Conservation (phyloP, 192 early-diverging fungal species). For the Haplosporangium gracile region DNA sequence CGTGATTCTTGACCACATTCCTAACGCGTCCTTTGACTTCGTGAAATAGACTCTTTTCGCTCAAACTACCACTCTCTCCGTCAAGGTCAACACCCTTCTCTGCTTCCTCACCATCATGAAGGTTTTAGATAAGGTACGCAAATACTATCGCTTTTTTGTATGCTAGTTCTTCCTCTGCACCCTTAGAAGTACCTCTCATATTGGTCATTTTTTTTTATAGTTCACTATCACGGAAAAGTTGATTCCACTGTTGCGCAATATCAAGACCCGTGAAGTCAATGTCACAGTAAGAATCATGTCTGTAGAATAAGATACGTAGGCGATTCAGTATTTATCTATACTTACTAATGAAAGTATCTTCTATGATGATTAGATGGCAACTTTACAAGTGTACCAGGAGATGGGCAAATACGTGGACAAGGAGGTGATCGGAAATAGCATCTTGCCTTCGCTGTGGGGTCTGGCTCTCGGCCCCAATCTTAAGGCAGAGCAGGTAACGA, state of each 20-base stretch:
- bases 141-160: background rate
- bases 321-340: background rate
- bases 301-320: background rate
- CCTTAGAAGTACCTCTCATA: background rate
- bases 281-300: conserved; percentile 66
- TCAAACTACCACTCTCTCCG: conserved; percentile 73
- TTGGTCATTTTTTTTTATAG: conserved; percentile 14
- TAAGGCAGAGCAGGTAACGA: conserved; percentile 73
- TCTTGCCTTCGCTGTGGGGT: conserved; percentile 85
- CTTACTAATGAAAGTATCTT: background rate
- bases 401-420: conserved; percentile 80
- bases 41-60: conserved; percentile 70
- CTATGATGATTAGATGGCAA: conserved; percentile 67
- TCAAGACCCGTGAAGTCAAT: conserved; percentile 81
- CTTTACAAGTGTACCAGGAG: conserved; percentile 85
- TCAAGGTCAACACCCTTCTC: conserved; percentile 78
- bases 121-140: conserved; percentile 72
- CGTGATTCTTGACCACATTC: background rate
- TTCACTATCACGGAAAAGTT: conserved; percentile 79
- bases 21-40: background rate
- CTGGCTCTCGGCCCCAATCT: conserved; percentile 78
- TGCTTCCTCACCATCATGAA: conserved; percentile 79
- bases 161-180: background rate
- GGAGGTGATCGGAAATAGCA: conserved; percentile 78
- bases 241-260: conserved; percentile 81